A percentile compares a stretch with the other conserved stretches of the same genome.
phyloP scores from a whole-genome alignment of 2,329 filamentous ascomycete species.

The Apiospora marii region DNA sequence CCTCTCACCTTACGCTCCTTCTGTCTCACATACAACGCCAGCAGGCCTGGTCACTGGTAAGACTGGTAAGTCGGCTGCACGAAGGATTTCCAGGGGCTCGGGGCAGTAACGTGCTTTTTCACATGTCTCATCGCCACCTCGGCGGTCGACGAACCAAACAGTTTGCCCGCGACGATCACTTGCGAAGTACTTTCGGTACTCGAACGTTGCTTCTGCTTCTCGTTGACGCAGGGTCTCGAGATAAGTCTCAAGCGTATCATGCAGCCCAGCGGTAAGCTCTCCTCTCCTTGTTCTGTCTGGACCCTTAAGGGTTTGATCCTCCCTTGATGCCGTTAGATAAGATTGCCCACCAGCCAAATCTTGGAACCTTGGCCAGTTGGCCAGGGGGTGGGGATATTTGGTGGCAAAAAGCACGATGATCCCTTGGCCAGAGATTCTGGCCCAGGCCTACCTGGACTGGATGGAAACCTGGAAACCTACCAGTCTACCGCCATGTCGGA shows the following conservation, averaged over 20 bases:
- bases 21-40: constrained; percentile 7
- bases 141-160: background rate
- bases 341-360: constrained; percentile 1
- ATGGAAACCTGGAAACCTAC: background rate
- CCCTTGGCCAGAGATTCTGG: background rate
- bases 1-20: background rate
- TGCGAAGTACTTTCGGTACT: background rate
- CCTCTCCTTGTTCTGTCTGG: background rate
- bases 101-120: background rate
- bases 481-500: background rate
- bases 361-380: background rate
- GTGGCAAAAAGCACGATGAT: constrained; percentile 9
- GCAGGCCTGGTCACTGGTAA: constrained; percentile 5
- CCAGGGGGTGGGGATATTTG: background rate
- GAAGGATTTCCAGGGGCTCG: background rate
- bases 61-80: background rate
- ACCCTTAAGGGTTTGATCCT: constrained; percentile 19
- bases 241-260: constrained; percentile 17
- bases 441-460: background rate
- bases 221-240: background rate
- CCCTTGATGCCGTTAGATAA: background rate
- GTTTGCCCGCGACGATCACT: background rate
- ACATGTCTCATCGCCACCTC: constrained; percentile 1
- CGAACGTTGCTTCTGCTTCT: background rate
- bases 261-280: background rate